These are phyloP conservation scores for Xylariaceae sp. DNA, from an alignment of 2,329 filamentous ascomycete genomes.

Conservation along the genomic window DNA sequence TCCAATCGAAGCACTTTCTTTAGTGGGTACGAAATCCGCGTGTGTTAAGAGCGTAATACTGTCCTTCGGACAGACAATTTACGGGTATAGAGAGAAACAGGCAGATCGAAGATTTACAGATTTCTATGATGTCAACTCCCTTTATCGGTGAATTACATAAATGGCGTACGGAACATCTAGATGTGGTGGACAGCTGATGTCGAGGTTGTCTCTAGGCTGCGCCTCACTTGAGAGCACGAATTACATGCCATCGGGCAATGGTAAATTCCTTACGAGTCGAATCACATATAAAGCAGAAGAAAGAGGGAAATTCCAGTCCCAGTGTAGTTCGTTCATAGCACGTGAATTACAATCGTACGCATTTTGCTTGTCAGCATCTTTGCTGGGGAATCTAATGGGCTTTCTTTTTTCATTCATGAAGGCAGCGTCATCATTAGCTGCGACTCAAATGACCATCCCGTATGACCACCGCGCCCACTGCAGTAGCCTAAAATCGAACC, in stretches of 20 bases:
- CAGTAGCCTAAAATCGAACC: slow-evolving; percentile 39
- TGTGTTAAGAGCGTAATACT: too few species aligned
- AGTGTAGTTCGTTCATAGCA: neutral
- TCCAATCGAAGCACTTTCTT: too few species aligned
- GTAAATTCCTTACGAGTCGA: neutral
- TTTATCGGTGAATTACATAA: too few species aligned
- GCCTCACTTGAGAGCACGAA: neutral
- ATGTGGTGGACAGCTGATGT: too few species aligned
- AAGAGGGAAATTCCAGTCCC: neutral
- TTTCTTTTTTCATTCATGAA: slow-evolving; percentile 31
- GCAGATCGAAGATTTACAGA: too few species aligned
- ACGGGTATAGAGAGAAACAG: too few species aligned
- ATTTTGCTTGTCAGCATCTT: neutral
- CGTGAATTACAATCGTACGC: neutral
- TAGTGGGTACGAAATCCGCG: too few species aligned
- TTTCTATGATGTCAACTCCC: too few species aligned
- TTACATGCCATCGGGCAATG: neutral
- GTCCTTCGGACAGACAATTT: too few species aligned
- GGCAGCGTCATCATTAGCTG: slow-evolving; percentile 32
- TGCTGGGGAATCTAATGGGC: slow-evolving; percentile 20
- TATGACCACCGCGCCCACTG: slow-evolving; percentile 30
- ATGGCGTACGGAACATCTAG: too few species aligned
- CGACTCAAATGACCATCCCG: slow-evolving; percentile 31
- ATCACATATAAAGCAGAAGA: neutral
- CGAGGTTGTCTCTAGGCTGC: neutral